Evolutionary conservation across 306 rosid species (phyloP).

Genomic region (Mimosa pudica): DNA sequence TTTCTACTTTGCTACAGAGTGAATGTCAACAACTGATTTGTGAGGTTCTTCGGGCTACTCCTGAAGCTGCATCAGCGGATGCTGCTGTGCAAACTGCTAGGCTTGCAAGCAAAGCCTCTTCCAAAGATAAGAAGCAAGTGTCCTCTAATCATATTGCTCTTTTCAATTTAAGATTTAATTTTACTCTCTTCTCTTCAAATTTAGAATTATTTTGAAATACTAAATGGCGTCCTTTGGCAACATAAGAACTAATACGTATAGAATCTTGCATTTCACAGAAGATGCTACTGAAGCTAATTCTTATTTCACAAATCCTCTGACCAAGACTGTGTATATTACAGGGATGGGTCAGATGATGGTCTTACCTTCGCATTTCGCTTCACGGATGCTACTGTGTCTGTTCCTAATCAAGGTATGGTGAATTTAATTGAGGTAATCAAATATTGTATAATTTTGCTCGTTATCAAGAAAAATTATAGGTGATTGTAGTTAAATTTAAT

Average conservation of each 20-base stretch:
- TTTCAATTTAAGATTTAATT: constrained; percentile 21
- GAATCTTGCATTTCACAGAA: constrained; percentile 13
- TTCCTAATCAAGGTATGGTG: constrained; percentile 83
- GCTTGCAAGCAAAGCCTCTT: constrained; percentile 92
- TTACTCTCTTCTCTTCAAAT: constrained; percentile 4
- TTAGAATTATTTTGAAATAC: constrained; percentile 20
- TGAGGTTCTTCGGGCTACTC: constrained; percentile 98
- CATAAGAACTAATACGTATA: constrained; percentile 12
- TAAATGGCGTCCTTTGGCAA: constrained; percentile 26
- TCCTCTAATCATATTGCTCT: constrained; percentile 37
- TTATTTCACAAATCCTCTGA: background rate
- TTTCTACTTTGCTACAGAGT: constrained; percentile 57
- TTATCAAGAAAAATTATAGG: background rate
- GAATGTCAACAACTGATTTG: constrained; percentile 99
- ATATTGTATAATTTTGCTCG: background rate
- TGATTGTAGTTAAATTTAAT: constrained; percentile 9
- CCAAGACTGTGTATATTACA: constrained; percentile 26
- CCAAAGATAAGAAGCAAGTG: constrained; percentile 86
- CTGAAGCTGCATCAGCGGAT: constrained; percentile 99
- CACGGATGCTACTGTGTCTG: constrained; percentile 82
- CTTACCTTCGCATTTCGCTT: constrained; percentile 98
- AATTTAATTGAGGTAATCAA: constrained; percentile 29
- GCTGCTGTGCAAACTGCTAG: constrained; percentile 99
- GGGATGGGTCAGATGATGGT: constrained; percentile 90
- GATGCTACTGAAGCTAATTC: constrained; percentile 7